Evolutionary conservation across 2,329 filamentous ascomycete genomes (phyloP), one percentile per base, ranked within the genome.

Genomic region (Karstenula rhodostoma): DNA sequence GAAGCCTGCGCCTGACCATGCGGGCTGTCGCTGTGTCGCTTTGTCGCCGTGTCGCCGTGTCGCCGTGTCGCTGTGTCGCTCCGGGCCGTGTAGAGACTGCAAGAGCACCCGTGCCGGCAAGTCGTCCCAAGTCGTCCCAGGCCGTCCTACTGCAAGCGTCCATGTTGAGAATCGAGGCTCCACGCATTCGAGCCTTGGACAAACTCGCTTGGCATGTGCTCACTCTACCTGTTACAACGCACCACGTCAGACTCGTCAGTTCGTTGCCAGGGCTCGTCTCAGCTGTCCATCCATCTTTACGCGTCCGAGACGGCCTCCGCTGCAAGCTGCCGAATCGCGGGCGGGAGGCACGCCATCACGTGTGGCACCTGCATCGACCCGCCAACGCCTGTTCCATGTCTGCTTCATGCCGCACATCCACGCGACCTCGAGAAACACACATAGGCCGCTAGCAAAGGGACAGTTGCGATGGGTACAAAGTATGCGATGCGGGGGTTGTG

Each of bases 1-100:
- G 46, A 42, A 15, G 59, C 59, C 52, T 57, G 58, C 57, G 60
- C 60, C 64, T 44, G 59, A 66, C 62, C 64, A 61, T 62, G 62
- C 59, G 65, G 64, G 59, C 60, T 63, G 53, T n/a, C n/a, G n/a
- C 27, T 25, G 22, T 2, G 15, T 44, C 25, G 42, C 37, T 53
- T 13, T 2, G 15, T 44, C 25, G 42, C 37, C n/a, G n/a, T n/a
- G n/a, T n/a, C n/a, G n/a, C n/a, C n/a, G n/a, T n/a, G n/a, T n/a
- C n/a, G n/a, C n/a, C n/a, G n/a, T 63, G 53, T n/a, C n/a, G n/a
- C 27, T 25, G 22, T 2, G 15, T 44, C 25, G 42, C 37, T 53
- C 32, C 37, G 53, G 13, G 47, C 56, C 27, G 48, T 53, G 48
- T 29, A 54, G 50, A 57, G 37, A 56, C 49, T 52, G 58, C 27